These are phyloP conservation scores for Mimosa pudica DNA, from an alignment of 306 rosid species.

Conservation along the genomic window DNA sequence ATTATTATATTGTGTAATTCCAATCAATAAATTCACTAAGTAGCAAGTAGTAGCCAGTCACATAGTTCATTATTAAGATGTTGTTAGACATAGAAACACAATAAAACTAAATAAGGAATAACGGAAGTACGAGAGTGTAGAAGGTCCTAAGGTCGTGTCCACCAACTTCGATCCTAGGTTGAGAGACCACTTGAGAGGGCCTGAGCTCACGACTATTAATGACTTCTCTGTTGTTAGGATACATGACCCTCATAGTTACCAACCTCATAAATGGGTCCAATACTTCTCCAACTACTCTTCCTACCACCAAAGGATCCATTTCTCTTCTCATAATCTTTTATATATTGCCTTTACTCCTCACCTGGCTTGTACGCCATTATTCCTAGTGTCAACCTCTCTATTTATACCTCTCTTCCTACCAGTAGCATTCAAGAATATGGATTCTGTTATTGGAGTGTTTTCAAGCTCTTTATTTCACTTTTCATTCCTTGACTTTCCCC, in stretches of 20 bases:
- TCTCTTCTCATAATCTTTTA: background rate
- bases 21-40: background rate
- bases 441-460: background rate
- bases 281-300: background rate
- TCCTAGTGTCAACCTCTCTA: background rate
- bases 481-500: background rate
- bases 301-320: background rate
- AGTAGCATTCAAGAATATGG: background rate
- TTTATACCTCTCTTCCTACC: background rate
- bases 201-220: background rate
- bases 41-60: background rate
- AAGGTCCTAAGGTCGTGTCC: conserved; percentile 5
- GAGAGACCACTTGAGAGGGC: conserved; percentile 1
- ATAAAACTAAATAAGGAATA: background rate
- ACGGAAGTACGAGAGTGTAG: conserved; percentile 9
- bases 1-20: background rate
- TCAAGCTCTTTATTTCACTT: background rate
- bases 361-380: background rate
- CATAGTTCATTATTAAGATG: background rate
- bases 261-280: conserved; percentile 4
- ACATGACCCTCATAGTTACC: background rate
- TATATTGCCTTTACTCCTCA: background rate
- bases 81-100: background rate
- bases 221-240: background rate
- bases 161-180: conserved; percentile 7